Evolutionary conservation across 139 green algal genomes (phyloP).

Genomic region (Diplosphaera chodatii): DNA sequence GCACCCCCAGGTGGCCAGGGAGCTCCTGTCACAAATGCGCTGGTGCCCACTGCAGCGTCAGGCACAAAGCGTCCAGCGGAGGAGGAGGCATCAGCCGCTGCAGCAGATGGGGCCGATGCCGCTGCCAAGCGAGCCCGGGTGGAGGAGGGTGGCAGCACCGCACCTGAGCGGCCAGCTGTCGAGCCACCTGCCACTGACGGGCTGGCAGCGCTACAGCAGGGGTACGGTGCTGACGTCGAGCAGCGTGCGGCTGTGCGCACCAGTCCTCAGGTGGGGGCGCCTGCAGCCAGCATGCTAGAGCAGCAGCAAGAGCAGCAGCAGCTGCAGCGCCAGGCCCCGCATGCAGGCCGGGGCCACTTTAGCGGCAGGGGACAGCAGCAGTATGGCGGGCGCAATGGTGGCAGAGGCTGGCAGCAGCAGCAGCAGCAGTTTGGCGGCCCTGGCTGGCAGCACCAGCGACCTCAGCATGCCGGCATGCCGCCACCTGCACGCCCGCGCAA

Average conservation of each 20-base stretch:
- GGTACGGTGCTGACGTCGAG: too few relatives aligned
- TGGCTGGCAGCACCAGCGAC: conserved; percentile 8
- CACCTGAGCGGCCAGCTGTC: too few relatives aligned
- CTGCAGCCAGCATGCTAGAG: too few relatives aligned
- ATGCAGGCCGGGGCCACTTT: too few relatives aligned
- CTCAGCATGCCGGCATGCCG: conserved; percentile 1
- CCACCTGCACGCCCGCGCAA: neutral
- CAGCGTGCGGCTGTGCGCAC: too few relatives aligned
- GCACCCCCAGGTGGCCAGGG: too few relatives aligned
- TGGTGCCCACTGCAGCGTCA: neutral
- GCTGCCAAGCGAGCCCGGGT: neutral
- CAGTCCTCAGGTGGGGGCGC: too few relatives aligned
- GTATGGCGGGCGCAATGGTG: neutral
- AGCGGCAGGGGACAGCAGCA: neutral
- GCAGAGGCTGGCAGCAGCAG: neutral
- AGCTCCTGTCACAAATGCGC: neutral
- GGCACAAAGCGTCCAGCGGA: neutral
- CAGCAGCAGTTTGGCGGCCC: neutral
- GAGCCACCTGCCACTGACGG: neutral
- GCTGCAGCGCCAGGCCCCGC: too few relatives aligned
- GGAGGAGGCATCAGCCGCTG: too few relatives aligned
- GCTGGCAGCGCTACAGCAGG: neutral
- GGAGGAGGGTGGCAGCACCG: too few relatives aligned
- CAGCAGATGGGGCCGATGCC: too few relatives aligned
- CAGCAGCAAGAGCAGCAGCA: too few relatives aligned